phyloP scores from a whole-genome alignment of 1,139 yeast genomes.

The Kodamaea sp. region DNA sequence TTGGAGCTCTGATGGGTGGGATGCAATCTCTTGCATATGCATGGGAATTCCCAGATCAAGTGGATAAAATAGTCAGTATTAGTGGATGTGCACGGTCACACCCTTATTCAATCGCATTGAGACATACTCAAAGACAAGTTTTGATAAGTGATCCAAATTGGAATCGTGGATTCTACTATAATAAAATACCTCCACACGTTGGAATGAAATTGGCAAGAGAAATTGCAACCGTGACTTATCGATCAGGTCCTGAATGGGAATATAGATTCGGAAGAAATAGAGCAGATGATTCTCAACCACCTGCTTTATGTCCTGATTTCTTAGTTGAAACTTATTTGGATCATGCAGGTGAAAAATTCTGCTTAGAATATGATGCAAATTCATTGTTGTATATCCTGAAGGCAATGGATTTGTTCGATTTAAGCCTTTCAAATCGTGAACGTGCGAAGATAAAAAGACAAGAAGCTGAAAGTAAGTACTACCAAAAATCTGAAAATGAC shows the following conservation, averaged over 20 bases:
- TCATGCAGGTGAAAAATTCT: constrained; percentile 93
- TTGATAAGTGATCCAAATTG: constrained; percentile 93
- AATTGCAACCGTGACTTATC: constrained; percentile 88
- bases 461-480: constrained; percentile 30
- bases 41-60: constrained; percentile 75
- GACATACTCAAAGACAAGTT: constrained; percentile 91
- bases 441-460: constrained; percentile 41
- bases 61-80: constrained; percentile 67
- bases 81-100: constrained; percentile 93
- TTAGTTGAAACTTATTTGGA: constrained; percentile 88
- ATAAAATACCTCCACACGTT: constrained; percentile 76
- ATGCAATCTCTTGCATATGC: constrained; percentile 93
- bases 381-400: constrained; percentile 82
- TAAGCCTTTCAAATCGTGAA: constrained; percentile 51
- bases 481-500: constrained; percentile 7
- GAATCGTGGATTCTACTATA: constrained; percentile 86
- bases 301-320: constrained; percentile 91
- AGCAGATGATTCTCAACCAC: constrained; percentile 72
- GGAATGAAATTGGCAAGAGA: constrained; percentile 95
- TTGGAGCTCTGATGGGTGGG: constrained; percentile 97
- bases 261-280: constrained; percentile 84
- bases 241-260: constrained; percentile 98
- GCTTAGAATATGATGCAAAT: constrained; percentile 87
- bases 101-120: constrained; percentile 89
- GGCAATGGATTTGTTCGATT: constrained; percentile 92